Conservation (phyloP, 1,284 basidiomycete genomes). For the Pascua guehoae region DNA sequence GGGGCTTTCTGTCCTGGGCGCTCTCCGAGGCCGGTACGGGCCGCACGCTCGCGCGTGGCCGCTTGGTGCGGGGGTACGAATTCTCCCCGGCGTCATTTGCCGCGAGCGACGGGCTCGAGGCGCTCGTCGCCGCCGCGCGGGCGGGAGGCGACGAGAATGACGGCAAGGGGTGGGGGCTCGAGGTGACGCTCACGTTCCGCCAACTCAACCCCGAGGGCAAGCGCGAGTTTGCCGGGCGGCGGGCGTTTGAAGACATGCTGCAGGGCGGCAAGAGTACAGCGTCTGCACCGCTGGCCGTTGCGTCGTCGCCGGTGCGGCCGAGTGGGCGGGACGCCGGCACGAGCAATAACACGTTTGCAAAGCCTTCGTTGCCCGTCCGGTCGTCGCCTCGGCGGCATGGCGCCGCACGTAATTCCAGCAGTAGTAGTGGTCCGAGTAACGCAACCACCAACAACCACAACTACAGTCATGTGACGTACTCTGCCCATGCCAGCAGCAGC, state of each 20-base stretch:
- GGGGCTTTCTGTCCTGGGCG: slow-evolving; percentile 44
- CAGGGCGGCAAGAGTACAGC: slow-evolving; percentile 16
- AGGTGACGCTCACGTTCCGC: slow-evolving; percentile 37
- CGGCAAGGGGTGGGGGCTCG: slow-evolving; percentile 44
- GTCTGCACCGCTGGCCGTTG: slow-evolving; percentile 11
- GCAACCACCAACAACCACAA: too few relatives aligned
- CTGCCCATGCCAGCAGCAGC: too few relatives aligned
- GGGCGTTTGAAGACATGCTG: slow-evolving; percentile 40
- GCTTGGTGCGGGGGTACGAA: slow-evolving; percentile 36
- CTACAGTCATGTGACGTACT: too few relatives aligned
- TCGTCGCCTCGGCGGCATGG: slow-evolving; percentile 4
- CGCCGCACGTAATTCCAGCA: too few relatives aligned
- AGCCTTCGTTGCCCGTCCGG: slow-evolving; percentile 4
- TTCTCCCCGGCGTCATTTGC: slow-evolving; percentile 33
- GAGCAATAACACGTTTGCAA: slow-evolving; percentile 4
- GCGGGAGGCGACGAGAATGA: slow-evolving; percentile 21
- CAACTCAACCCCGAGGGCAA: slow-evolving; percentile 41
- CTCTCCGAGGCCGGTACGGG: slow-evolving; percentile 30
- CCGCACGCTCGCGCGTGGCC: slow-evolving; percentile 33
- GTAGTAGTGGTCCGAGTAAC: too few relatives aligned
- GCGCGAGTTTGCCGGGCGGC: slow-evolving; percentile 30
- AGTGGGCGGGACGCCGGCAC: background rate
- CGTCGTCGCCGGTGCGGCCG: background rate
- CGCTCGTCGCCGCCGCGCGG: slow-evolving; percentile 34
- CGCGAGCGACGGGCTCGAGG: slow-evolving; percentile 38